Conservation (phyloP, 2,329 filamentous ascomycete genomes). For the Nemania abortiva region DNA sequence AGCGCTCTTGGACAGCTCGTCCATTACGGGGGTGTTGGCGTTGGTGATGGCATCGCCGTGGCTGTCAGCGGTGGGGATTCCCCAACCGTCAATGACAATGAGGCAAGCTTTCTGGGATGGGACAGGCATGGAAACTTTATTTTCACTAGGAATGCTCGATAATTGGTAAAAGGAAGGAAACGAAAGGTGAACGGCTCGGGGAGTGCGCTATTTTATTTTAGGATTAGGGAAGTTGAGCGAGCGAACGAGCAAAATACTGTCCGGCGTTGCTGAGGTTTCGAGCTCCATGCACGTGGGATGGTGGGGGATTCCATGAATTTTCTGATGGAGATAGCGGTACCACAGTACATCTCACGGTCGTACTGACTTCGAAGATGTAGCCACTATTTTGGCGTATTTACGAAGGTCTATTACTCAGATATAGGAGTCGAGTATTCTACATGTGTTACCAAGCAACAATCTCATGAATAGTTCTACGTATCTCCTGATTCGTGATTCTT, state of each 20-base stretch:
- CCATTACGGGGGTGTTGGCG: constrained; percentile 95
- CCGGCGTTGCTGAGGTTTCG: constrained; percentile 43
- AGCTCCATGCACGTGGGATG: constrained; percentile 45
- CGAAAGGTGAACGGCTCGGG: constrained; percentile 9
- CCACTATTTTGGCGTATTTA: neutral
- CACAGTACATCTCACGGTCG: constrained; percentile 5
- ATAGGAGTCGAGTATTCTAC: neutral
- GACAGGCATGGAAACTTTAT: constrained; percentile 58
- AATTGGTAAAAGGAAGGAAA: constrained; percentile 13
- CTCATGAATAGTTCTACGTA: neutral
- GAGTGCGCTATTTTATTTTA: constrained; percentile 54
- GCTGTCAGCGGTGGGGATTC: constrained; percentile 82
- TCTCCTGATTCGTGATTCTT: no score
- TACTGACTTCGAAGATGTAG: neutral
- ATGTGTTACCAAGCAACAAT: neutral
- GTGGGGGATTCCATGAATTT: constrained; percentile 39
- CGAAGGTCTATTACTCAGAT: neutral
- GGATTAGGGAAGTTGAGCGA: constrained; percentile 27
- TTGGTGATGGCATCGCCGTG: constrained; percentile 97
- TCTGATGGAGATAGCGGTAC: constrained; percentile 24
- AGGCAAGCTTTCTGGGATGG: constrained; percentile 72
- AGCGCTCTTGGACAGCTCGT: constrained; percentile 83
- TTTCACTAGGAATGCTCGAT: constrained; percentile 16
- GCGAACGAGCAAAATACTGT: constrained; percentile 18
- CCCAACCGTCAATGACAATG: constrained; percentile 99